Evolutionary conservation across 306 rosid species (phyloP).

Genomic region (Casuarina equisetifolia): DNA sequence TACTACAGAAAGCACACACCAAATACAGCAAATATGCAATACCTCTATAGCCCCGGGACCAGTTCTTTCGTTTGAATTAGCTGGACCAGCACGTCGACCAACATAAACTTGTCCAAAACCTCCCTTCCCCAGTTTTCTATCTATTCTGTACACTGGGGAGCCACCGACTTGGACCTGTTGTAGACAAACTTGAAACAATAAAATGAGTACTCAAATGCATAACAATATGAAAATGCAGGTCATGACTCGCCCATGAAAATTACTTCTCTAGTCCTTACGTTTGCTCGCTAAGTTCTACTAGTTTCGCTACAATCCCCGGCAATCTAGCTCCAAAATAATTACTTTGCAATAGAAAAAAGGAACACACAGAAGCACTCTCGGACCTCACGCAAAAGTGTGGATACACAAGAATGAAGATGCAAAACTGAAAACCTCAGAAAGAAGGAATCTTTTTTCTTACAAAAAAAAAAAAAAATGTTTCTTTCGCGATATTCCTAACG

Average conservation of each 20-base stretch:
- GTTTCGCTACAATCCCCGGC: neutral
- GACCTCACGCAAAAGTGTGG: neutral
- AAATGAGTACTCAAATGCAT: neutral
- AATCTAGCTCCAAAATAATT: neutral
- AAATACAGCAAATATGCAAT: slow-evolving; percentile 18
- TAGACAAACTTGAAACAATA: slow-evolving; percentile 2
- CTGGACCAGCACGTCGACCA: slow-evolving; percentile 63
- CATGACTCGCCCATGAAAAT: neutral
- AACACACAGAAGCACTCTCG: neutral
- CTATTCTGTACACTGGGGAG: slow-evolving; percentile 77
- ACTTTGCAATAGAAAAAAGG: neutral
- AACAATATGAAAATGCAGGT: neutral
- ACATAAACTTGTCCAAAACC: slow-evolving; percentile 98
- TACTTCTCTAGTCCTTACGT: neutral
- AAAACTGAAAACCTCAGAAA: neutral
- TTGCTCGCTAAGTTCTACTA: neutral
- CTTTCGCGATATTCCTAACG: too few species aligned
- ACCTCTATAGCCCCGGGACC: slow-evolving; percentile 90
- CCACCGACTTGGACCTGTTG: slow-evolving; percentile 71
- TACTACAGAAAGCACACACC: neutral
- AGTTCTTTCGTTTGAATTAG: slow-evolving; percentile 61
- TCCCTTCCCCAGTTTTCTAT: slow-evolving; percentile 86
- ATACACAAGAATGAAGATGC: too few species aligned
- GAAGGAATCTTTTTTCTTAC: too few species aligned
- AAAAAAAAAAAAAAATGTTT: too few species aligned